Base-by-base conservation (phyloP, 169 alveolate species). In the Cryptosporidium sp. region DNA sequence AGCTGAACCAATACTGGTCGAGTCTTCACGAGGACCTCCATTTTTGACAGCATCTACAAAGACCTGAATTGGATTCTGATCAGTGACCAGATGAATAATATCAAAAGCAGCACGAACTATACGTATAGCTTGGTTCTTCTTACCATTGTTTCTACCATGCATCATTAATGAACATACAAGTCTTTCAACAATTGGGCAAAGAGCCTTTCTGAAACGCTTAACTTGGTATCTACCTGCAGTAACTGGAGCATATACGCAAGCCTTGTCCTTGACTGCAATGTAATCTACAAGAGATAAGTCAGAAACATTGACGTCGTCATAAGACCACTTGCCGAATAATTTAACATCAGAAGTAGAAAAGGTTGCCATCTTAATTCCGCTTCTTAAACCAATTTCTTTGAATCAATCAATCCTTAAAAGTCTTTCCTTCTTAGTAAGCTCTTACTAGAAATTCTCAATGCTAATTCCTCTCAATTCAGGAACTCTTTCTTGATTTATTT, bases 21-120 rank as follows among this genome's bases (percentile, higher is more conserved):
- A 97, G 94, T 98, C 99, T 95, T 98, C 99, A 84, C 99, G 97
- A 59, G 99, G 99, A 23, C 99, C 99, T 58, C 99, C 99, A 87
- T 97, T 97, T 95, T 97, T 95, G 59, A 98, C 99, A 43, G 99
- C 99, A 74, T 97, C 98, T 65, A 97, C 97, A 86, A 97, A 93
- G 71, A 98, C 98, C 93, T 97, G 99, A 84, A 99, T 91, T 69
- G 99, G 99, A 97, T 99, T 99, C 93, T 94, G 95, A 93, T 98
- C 99, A 41, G 99, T 97, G 93, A 97, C 95, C 58, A 98, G 94
- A 89, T 97, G 97, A 92, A 99, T 97, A 93, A 99, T 97, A 91
- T 98, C 99, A 86, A 98, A 96, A 43, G 99, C 99, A 91, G 98
- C 98, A 94, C 97, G 97, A 59, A 98, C 99, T 55, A 98, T 97